These are phyloP conservation scores for Malus hybrid DNA, from an alignment of 331 rosid genomes.

Conservation along the genomic window DNA sequence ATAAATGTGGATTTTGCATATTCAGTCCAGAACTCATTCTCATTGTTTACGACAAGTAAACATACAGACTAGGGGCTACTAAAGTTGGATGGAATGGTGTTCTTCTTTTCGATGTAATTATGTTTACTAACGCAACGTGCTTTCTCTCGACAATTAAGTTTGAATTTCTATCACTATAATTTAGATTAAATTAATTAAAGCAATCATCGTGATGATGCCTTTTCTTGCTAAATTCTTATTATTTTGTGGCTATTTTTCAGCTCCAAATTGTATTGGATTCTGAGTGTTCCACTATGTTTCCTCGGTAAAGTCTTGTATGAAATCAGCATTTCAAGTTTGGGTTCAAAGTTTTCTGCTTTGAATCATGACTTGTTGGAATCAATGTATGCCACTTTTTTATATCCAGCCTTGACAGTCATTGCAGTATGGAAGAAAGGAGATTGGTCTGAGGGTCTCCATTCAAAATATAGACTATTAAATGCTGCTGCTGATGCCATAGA, in stretches of 20 bases:
- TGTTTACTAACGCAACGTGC: too few relatives aligned
- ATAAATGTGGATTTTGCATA: slow-evolving; percentile 2
- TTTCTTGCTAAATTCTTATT: neutral
- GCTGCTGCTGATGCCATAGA: neutral
- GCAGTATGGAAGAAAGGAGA: neutral
- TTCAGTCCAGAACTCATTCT: neutral
- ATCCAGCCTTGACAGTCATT: neutral
- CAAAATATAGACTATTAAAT: neutral
- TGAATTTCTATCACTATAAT: too few relatives aligned
- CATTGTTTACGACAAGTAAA: neutral
- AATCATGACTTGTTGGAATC: neutral
- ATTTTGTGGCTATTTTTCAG: neutral
- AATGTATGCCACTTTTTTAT: neutral
- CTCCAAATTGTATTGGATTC: neutral
- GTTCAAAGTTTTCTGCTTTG: neutral
- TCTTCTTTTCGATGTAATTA: too few relatives aligned
- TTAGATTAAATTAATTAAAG: too few relatives aligned
- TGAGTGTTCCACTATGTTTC: neutral
- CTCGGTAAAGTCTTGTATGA: neutral
- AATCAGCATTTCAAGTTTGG: neutral
- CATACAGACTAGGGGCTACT: too few relatives aligned
- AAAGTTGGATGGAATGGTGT: too few relatives aligned
- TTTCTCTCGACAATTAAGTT: too few relatives aligned
- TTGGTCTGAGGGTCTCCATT: neutral
- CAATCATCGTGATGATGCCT: neutral